A percentile compares a stretch with the other conserved stretches of the same genome.
Evolutionary conservation across 169 alveolate species (phyloP).

Genomic region (Cryptosporidium muris): DNA sequence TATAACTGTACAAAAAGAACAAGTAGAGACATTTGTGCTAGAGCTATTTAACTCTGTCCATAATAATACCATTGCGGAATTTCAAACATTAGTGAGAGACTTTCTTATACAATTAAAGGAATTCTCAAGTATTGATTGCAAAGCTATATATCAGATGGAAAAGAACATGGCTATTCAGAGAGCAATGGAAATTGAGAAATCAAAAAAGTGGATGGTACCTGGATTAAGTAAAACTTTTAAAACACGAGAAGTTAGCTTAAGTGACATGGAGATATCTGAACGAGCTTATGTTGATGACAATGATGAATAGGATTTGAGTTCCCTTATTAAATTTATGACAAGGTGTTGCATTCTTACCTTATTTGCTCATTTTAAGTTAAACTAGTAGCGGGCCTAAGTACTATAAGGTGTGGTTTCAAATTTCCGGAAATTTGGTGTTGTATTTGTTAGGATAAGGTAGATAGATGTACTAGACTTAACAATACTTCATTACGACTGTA

Average conservation of each 20-base stretch:
- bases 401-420: too few species aligned
- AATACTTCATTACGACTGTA: too few species aligned
- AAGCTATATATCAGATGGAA: slow-evolving; percentile 37
- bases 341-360: too few species aligned
- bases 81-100: slow-evolving; percentile 73
- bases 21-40: slow-evolving; percentile 75
- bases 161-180: slow-evolving; percentile 45
- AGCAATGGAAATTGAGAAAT: slow-evolving; percentile 66
- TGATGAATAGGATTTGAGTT: slow-evolving; percentile 22
- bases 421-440: too few species aligned
- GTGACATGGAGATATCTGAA: slow-evolving; percentile 41
- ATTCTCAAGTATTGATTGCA: slow-evolving; percentile 53
- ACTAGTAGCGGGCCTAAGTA: too few species aligned
- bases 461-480: too few species aligned
- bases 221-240: slow-evolving; percentile 3
- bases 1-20: slow-evolving; percentile 76
- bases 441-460: too few species aligned
- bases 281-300: slow-evolving; percentile 34
- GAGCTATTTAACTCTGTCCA: slow-evolving; percentile 76
- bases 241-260: slow-evolving; percentile 17
- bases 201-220: slow-evolving; percentile 52
- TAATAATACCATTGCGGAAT: slow-evolving; percentile 74
- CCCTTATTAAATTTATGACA: too few species aligned
- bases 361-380: too few species aligned
- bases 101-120: slow-evolving; percentile 75